Conservation (phyloP, 2,329 filamentous ascomycete genomes). For the Malbranchea cinnamomea region DNA sequence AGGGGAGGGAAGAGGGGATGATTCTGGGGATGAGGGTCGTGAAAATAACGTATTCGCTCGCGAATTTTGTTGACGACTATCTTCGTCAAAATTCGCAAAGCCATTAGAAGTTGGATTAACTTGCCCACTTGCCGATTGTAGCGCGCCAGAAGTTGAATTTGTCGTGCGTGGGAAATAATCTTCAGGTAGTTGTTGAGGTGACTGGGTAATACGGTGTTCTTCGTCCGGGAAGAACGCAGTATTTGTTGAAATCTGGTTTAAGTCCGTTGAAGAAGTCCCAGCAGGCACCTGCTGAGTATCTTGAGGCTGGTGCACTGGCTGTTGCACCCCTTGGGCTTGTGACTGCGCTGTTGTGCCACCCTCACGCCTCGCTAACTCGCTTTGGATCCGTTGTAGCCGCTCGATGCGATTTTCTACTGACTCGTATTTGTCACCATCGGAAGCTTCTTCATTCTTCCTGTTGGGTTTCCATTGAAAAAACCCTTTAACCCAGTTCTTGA, state of each 20-base stretch:
- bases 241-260: too few species aligned
- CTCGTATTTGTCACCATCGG: constrained; percentile 15
- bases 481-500: constrained; percentile 20
- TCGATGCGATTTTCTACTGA: constrained; percentile 18
- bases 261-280: too few species aligned
- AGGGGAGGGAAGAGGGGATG: constrained; percentile 27
- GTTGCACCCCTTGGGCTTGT: constrained; percentile 10
- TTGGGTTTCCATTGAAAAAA: constrained; percentile 16
- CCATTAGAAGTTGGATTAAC: too few species aligned
- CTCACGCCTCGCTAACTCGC: neutral
- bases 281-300: constrained; percentile 6
- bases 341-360: constrained; percentile 8
- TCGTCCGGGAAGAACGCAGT: constrained; percentile 18
- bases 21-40: constrained; percentile 23
- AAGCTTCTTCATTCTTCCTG: constrained; percentile 9
- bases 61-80: constrained; percentile 14
- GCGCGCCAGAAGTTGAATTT: too few species aligned
- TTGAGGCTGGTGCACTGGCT: constrained; percentile 9
- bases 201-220: constrained; percentile 24
- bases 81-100: constrained; percentile 17
- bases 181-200: constrained; percentile 23
- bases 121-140: too few species aligned
- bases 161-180: constrained; percentile 11
- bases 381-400: constrained; percentile 12
- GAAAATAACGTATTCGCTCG: constrained; percentile 28